A percentile compares a stretch with the other conserved stretches of the same genome.
These are phyloP conservation scores for Cryptococcus hybrid DNA, from an alignment of 1,284 basidiomycete species.

Conservation along the genomic window DNA sequence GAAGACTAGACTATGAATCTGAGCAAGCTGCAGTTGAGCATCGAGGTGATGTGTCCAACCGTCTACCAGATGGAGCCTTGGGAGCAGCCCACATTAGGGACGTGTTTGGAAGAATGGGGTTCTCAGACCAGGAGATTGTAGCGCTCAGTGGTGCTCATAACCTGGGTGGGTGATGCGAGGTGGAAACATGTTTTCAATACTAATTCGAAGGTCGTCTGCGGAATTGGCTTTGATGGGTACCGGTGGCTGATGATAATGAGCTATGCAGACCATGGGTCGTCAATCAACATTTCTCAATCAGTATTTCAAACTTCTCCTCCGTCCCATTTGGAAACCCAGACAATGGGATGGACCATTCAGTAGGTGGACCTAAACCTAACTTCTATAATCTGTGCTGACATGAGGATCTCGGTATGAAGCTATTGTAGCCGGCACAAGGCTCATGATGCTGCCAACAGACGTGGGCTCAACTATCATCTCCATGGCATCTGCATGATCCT, in stretches of 20 bases:
- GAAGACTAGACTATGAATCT: conserved; percentile 53
- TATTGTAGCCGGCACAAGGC: conserved; percentile 51
- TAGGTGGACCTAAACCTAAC: neutral
- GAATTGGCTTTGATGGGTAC: conserved; percentile 55
- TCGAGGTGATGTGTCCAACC: conserved; percentile 47
- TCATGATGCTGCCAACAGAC: conserved; percentile 60
- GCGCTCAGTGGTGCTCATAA: conserved; percentile 58
- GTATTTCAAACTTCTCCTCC: conserved; percentile 49
- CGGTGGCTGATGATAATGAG: conserved; percentile 21
- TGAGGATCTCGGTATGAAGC: conserved; percentile 30
- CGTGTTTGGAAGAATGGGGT: conserved; percentile 57
- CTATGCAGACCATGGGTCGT: conserved; percentile 45
- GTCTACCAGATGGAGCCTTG: conserved; percentile 55
- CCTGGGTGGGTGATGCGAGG: conserved; percentile 39
- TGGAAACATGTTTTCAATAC: neutral
- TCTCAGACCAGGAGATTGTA: conserved; percentile 58
- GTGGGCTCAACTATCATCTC: conserved; percentile 19
- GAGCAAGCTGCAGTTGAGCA: conserved; percentile 44
- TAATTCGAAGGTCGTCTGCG: conserved; percentile 38
- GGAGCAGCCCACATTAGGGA: conserved; percentile 54
- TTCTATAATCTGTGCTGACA: neutral
- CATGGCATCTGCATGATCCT: neutral
- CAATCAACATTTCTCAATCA: conserved; percentile 51
- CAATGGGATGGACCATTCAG: conserved; percentile 57
- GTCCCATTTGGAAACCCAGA: conserved; percentile 54